Evolutionary conservation across 164 flowering plant genomes (phyloP).

Genomic region (Amborella trichopoda): DNA sequence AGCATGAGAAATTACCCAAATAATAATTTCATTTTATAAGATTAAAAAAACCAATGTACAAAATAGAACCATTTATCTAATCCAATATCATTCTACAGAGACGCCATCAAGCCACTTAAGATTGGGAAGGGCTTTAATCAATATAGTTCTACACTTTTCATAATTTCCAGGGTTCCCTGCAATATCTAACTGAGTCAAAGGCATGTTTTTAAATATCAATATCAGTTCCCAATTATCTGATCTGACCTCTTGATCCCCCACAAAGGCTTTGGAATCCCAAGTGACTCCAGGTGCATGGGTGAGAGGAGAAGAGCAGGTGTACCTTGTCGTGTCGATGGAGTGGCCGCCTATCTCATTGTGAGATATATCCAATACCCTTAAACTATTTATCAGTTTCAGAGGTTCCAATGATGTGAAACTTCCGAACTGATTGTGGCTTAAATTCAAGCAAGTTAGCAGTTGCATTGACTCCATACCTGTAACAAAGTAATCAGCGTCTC

Average conservation of each 20-base stretch:
- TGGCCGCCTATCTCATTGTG: constrained; percentile 76
- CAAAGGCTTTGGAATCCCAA: constrained; percentile 19
- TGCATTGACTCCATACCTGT: constrained; percentile 88
- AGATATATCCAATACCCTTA: constrained; percentile 59
- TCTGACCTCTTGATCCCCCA: constrained; percentile 8
- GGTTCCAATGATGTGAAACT: constrained; percentile 75
- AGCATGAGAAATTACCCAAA: too few relatives aligned
- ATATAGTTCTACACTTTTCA: constrained; percentile 33
- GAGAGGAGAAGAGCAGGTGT: constrained; percentile 62
- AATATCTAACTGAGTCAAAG: constrained; percentile 52
- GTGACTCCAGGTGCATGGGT: constrained; percentile 29
- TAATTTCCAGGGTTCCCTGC: constrained; percentile 43
- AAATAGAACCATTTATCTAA: not conserved
- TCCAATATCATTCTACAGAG: not conserved
- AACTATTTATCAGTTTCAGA: constrained; percentile 36
- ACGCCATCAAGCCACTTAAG: constrained; percentile 59
- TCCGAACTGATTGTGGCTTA: constrained; percentile 54
- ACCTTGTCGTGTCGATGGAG: constrained; percentile 64
- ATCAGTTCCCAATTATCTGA: constrained; percentile 49
- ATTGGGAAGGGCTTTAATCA: constrained; percentile 34
- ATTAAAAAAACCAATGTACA: not conserved
- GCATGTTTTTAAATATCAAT: constrained; percentile 38
- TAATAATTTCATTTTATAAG: too few relatives aligned
- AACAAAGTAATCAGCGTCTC: too few relatives aligned
- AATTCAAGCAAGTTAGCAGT: constrained; percentile 52